Evolutionary conservation across 805 yeast genomes (phyloP), one percentile per base, ranked within the genome.

Genomic region (Metschnikowia chrysomelidarum): DNA sequence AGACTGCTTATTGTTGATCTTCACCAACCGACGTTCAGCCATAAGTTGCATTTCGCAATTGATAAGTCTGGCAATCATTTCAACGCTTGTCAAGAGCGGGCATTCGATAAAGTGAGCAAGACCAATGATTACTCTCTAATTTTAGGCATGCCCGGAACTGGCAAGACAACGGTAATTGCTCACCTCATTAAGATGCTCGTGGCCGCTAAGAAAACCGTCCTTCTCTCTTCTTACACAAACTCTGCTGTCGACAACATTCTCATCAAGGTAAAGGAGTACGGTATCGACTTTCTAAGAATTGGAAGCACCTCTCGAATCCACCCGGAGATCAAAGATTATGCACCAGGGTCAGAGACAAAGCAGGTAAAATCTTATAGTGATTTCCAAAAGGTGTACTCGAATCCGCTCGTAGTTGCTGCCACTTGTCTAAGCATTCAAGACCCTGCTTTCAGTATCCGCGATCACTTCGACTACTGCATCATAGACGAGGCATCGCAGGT

Each of bases 111-210:
- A 40, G 86, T 80, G 0, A 54, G 87, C 30, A 57, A 70, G 11
- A 73, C 93, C 0, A 56, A 78, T 34, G 95, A 89, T 54, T 93
- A 86, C 53, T 69, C 89, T 4, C 66, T 93, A 49, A 75, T 93
- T 13, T 62, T 91, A 41, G 98, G 98, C 0, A 93, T 93, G 98
- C 98, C 98, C 0, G 98, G 98, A 3, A 93, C 98, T 0, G 98
- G 96, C 7, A 87, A 87, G 53, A 87, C 96, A 2, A 87, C 98
- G 0, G 84, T 89, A 0, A 88, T 93, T 35, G 83, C 94, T 0
- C 79, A 81, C 29, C 51, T 93, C 12, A 81, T 89, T 27, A 69
- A 73, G 38, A 64, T 74, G 25, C 55, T 93, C 19, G 82, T 80
- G 3, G 59, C 62, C 1, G 69, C 71, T 30, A 78, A 76, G 1